These are phyloP conservation scores for Colletotrichum destructivum DNA, from an alignment of 2,329 filamentous ascomycete genomes.

Conservation along the genomic window DNA sequence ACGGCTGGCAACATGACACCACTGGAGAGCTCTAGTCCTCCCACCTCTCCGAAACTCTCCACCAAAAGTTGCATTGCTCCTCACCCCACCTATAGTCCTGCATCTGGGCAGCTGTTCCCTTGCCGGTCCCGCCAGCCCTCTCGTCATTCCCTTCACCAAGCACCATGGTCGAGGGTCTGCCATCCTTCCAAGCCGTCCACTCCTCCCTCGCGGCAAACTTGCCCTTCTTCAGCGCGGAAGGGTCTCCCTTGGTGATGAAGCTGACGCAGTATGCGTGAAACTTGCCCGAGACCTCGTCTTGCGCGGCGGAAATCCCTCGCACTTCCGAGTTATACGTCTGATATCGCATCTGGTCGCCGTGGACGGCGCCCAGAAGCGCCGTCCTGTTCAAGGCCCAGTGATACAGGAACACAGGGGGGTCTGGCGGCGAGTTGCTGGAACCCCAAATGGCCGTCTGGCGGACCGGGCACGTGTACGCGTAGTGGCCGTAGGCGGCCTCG, in stretches of 20 bases:
- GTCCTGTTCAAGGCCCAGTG: conserved; percentile 51
- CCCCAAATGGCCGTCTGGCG: conserved; percentile 61
- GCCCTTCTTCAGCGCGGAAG: conserved; percentile 37
- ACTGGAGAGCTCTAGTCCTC: too few relatives aligned
- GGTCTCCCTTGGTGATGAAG: conserved; percentile 39
- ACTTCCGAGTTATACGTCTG: conserved; percentile 49
- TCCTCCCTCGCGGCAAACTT: conserved; percentile 44
- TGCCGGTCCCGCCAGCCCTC: conserved; percentile 56
- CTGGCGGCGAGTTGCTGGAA: not conserved
- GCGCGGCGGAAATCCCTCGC: not conserved
- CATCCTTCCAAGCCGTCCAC: conserved; percentile 41
- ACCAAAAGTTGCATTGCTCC: too few relatives aligned
- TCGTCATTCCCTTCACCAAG: conserved; percentile 66
- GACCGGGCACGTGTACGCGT: conserved; percentile 67
- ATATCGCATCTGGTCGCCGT: conserved; percentile 60
- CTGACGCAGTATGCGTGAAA: conserved; percentile 25
- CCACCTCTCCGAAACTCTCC: too few relatives aligned
- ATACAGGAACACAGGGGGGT: conserved; percentile 48
- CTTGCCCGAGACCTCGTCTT: conserved; percentile 3
- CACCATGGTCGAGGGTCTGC: conserved; percentile 53
- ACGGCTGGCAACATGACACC: conserved; percentile 52
- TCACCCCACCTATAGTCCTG: too few relatives aligned
- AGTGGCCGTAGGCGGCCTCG: conserved; percentile 69
- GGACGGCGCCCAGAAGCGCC: conserved; percentile 54
- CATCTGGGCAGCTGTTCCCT: conserved; percentile 55